phyloP scores from a whole-genome alignment of 257 asterid species.

The Cynanchum wilfordii region DNA sequence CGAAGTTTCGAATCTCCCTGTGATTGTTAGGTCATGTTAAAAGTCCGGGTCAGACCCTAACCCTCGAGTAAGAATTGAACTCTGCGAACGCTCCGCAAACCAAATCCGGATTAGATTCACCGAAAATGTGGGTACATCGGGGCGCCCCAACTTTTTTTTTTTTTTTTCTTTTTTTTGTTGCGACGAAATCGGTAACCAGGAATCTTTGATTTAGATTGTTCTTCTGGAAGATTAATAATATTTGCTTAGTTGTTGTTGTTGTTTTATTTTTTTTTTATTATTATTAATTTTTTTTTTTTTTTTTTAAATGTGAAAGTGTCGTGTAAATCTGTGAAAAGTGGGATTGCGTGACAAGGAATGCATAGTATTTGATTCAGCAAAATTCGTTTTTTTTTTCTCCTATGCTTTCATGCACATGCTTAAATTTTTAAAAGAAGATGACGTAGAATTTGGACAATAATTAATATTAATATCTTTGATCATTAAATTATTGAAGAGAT shows the following conservation, averaged over 20 bases:
- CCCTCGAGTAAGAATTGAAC: no score
- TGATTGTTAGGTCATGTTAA: no score
- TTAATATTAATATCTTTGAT: constrained; percentile 8
- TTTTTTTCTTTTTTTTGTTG: not conserved
- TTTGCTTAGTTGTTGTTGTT: not conserved
- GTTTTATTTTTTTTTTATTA: not conserved
- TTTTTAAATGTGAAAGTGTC: not conserved
- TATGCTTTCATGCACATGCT: constrained; percentile 17
- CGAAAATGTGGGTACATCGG: no score
- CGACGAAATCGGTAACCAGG: constrained; percentile 38
- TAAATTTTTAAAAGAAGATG: constrained; percentile 9
- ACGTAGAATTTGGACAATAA: constrained; percentile 10
- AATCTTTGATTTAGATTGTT: constrained; percentile 29
- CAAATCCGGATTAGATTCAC: no score
- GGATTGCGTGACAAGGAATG: constrained; percentile 24
- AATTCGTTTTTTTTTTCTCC: not conserved
- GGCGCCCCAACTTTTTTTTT: no score
- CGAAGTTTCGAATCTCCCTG: no score
- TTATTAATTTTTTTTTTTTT: not conserved
- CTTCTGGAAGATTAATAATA: constrained; percentile 1
- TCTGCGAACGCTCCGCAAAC: no score
- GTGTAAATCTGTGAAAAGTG: constrained; percentile 14
- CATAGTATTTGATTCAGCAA: not conserved
- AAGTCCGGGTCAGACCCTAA: no score
- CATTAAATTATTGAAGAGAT: not conserved